Percentiles rank a stretch among this genome's conserved stretches.
Evolutionary conservation across 768 basidiomycete species (phyloP).

Genomic region (Lactarius deliciosus): DNA sequence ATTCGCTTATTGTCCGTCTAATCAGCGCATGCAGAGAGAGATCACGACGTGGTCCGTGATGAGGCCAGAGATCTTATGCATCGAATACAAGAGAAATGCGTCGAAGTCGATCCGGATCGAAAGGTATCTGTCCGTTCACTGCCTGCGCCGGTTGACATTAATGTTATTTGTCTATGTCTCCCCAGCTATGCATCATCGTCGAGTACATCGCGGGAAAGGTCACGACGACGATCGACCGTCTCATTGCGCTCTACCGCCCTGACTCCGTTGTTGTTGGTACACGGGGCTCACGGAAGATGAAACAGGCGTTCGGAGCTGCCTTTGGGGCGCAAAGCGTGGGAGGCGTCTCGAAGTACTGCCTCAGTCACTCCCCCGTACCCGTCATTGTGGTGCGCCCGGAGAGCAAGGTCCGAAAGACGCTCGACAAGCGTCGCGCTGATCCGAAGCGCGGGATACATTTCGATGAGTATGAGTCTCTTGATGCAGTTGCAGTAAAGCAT

Average conservation of each 20-base stretch:
- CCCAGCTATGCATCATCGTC: constrained; percentile 81
- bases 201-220: constrained; percentile 93
- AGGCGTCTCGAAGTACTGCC: constrained; percentile 67
- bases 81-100: constrained; percentile 75
- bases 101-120: constrained; percentile 72
- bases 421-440: constrained; percentile 83
- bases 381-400: constrained; percentile 94
- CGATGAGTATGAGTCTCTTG: constrained; percentile 48
- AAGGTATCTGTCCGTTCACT: constrained; percentile 46
- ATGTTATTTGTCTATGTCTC: background rate
- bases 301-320: constrained; percentile 54
- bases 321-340: constrained; percentile 57
- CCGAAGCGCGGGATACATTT: constrained; percentile 87
- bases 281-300: constrained; percentile 60
- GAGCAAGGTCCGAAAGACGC: constrained; percentile 77
- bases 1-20: background rate
- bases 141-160: background rate
- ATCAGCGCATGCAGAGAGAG: constrained; percentile 52
- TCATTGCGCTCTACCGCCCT: constrained; percentile 88
- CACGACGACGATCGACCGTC: constrained; percentile 85
- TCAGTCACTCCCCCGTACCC: constrained; percentile 91
- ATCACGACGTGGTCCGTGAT: constrained; percentile 73
- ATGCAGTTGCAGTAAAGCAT: background rate
- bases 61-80: constrained; percentile 84
- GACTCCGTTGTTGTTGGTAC: constrained; percentile 94